These are phyloP conservation scores for Elaeis guineensis DNA, from an alignment of 176 grass and related monocot genomes.

Conservation along the genomic window DNA sequence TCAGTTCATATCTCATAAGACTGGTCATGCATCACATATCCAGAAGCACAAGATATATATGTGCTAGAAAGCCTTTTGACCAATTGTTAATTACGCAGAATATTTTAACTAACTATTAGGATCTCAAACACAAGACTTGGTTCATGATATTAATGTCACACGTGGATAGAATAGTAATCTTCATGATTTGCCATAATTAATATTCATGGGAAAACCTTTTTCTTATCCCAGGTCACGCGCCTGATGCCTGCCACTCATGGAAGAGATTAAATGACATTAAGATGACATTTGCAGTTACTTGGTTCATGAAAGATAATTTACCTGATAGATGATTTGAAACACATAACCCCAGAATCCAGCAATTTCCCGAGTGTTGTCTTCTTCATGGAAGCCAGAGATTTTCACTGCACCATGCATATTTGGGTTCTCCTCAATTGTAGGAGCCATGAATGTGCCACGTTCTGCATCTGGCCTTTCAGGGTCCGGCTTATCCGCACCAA, in stretches of 20 bases:
- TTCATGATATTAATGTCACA: no score
- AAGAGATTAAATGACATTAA: neutral
- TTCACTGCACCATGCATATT: slow-evolving; percentile 23
- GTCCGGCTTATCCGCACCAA: slow-evolving; percentile 6
- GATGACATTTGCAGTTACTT: neutral
- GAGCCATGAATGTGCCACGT: slow-evolving; percentile 36
- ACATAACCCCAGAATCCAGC: slow-evolving; percentile 77
- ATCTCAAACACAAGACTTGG: no score
- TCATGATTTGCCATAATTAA: no score
- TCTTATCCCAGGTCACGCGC: neutral
- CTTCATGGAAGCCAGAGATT: slow-evolving; percentile 24
- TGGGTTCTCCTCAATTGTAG: slow-evolving; percentile 23
- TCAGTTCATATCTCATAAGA: no score
- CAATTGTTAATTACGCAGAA: no score
- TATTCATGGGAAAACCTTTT: no score
- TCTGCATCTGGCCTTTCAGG: slow-evolving; percentile 24
- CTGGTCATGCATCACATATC: no score
- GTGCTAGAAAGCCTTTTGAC: no score
- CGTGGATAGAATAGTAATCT: no score
- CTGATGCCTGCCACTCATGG: neutral
- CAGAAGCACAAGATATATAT: no score
- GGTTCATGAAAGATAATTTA: slow-evolving; percentile 9
- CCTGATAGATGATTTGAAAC: slow-evolving; percentile 83
- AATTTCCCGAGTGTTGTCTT: slow-evolving; percentile 31
- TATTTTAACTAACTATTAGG: no score